Percentiles rank a stretch among this genome's conserved stretches.
phyloP scores from a whole-genome alignment of 1,139 yeast genomes.

The Geotrichum klebahnii region DNA sequence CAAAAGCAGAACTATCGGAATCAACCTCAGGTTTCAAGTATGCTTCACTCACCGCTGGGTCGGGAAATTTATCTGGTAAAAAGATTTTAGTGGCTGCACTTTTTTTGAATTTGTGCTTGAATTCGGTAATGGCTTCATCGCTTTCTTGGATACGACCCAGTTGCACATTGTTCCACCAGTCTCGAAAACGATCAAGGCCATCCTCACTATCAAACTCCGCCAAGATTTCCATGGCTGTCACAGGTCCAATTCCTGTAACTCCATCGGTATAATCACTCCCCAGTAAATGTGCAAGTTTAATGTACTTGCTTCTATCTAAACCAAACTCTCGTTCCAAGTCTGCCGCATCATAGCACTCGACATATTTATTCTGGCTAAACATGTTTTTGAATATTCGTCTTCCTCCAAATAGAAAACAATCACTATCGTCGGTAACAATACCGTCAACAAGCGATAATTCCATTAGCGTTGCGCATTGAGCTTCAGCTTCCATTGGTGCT shows the following conservation, averaged over 20 bases:
- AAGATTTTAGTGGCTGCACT: slow-evolving; percentile 61
- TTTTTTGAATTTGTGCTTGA: slow-evolving; percentile 48
- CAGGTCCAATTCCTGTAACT: slow-evolving; percentile 87
- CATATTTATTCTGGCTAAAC: slow-evolving; percentile 81
- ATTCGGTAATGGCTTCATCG: slow-evolving; percentile 26
- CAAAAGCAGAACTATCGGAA: slow-evolving; percentile 65
- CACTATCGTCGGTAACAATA: slow-evolving; percentile 94
- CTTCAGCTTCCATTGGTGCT: slow-evolving; percentile 98
- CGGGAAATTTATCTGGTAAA: slow-evolving; percentile 65
- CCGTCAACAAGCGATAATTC: slow-evolving; percentile 79
- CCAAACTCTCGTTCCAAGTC: slow-evolving; percentile 66
- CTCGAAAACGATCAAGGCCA: slow-evolving; percentile 43
- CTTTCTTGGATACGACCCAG: slow-evolving; percentile 30
- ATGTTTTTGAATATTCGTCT: slow-evolving; percentile 79
- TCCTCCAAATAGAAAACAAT: slow-evolving; percentile 93
- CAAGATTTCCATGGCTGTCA: slow-evolving; percentile 83
- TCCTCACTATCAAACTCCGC: slow-evolving; percentile 66
- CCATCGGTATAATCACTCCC: slow-evolving; percentile 97
- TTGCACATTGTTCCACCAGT: slow-evolving; percentile 56
- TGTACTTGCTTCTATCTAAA: slow-evolving; percentile 56
- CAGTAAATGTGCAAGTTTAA: slow-evolving; percentile 72
- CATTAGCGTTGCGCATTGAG: slow-evolving; percentile 84
- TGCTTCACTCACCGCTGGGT: slow-evolving; percentile 62
- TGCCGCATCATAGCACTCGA: slow-evolving; percentile 68
- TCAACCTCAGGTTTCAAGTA: slow-evolving; percentile 81